A percentile compares a stretch with the other conserved stretches of the same genome.
phyloP scores from a whole-genome alignment of 2,329 filamentous ascomycete genomes.

The Claviceps purpurea region DNA sequence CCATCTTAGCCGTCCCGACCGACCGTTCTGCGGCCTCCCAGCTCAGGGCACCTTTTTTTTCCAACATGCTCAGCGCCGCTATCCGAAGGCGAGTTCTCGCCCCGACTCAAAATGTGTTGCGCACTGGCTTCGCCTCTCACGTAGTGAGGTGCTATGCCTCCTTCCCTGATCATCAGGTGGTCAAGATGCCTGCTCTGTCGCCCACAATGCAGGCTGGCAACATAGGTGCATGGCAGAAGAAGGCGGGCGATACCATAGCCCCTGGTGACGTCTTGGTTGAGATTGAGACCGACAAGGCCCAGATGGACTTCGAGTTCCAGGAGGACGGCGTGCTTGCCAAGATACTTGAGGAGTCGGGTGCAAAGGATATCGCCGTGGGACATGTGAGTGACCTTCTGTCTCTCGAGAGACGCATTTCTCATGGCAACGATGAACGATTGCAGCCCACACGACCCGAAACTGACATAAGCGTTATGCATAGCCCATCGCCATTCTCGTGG shows the following conservation, averaged over 20 bases:
- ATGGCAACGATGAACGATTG: no score
- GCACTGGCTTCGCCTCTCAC: conserved; percentile 37
- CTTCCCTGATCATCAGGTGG: conserved; percentile 84
- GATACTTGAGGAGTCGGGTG: conserved; percentile 81
- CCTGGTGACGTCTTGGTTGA: conserved; percentile 94
- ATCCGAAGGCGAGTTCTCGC: conserved; percentile 48
- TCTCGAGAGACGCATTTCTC: background rate
- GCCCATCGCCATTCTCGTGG: conserved; percentile 92
- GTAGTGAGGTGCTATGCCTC: conserved; percentile 60
- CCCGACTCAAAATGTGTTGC: conserved; percentile 34
- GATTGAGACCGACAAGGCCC: conserved; percentile 99
- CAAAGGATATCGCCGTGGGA: conserved; percentile 88
- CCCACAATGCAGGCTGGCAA: conserved; percentile 96
- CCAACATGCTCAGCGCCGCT: conserved; percentile 47
- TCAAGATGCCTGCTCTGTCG: conserved; percentile 96
- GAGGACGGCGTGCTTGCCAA: conserved; percentile 94
- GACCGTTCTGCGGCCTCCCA: conserved; percentile 3
- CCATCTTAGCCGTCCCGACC: conserved; percentile 9
- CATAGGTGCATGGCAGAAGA: conserved; percentile 97
- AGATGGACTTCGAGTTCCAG: conserved; percentile 99
- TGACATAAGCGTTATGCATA: conserved; percentile 23
- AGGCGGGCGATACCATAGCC: conserved; percentile 71
- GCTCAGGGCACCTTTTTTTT: conserved; percentile 18
- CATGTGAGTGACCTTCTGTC: conserved; percentile 52
- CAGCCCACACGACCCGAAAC: conserved; percentile 3